These are phyloP conservation scores for Tricholoma flavovirens DNA, from an alignment of 768 basidiomycete species.

Conservation along the genomic window DNA sequence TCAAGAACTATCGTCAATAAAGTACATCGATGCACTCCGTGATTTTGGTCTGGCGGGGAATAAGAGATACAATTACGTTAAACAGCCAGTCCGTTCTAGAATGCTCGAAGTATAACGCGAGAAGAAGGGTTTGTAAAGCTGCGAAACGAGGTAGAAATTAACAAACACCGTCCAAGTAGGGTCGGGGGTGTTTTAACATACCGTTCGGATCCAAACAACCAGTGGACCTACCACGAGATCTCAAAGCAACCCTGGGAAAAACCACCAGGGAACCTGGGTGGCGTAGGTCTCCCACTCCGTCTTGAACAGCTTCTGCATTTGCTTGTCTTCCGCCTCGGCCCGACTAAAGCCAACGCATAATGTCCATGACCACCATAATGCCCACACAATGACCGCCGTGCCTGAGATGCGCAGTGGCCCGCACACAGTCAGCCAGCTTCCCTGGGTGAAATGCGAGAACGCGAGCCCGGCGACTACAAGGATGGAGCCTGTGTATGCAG, in stretches of 20 bases:
- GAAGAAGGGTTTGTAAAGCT: not conserved
- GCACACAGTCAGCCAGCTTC: conserved; percentile 34
- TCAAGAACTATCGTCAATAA: not conserved
- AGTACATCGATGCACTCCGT: not conserved
- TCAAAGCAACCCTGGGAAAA: conserved; percentile 37
- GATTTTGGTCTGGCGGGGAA: not conserved
- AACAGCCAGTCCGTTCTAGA: not conserved
- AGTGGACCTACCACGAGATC: not conserved
- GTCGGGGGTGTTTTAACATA: not conserved
- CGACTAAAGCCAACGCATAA: conserved; percentile 37
- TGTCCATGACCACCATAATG: conserved; percentile 39
- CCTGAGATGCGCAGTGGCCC: conserved; percentile 22
- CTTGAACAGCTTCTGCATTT: conserved; percentile 38
- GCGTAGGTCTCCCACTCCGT: conserved; percentile 43
- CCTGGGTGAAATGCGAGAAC: conserved; percentile 33
- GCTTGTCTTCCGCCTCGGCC: conserved; percentile 41
- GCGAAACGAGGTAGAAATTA: not conserved
- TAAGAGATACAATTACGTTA: not conserved
- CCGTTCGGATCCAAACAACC: not conserved
- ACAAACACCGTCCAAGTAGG: not conserved
- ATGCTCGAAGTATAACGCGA: not conserved
- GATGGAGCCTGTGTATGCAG: conserved; percentile 42
- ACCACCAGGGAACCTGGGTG: conserved; percentile 37
- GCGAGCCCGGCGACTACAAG: conserved; percentile 36
- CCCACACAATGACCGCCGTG: conserved; percentile 22